Base-by-base conservation (phyloP, 1,284 basidiomycete species). In the Apiotrichum domesticum region DNA sequence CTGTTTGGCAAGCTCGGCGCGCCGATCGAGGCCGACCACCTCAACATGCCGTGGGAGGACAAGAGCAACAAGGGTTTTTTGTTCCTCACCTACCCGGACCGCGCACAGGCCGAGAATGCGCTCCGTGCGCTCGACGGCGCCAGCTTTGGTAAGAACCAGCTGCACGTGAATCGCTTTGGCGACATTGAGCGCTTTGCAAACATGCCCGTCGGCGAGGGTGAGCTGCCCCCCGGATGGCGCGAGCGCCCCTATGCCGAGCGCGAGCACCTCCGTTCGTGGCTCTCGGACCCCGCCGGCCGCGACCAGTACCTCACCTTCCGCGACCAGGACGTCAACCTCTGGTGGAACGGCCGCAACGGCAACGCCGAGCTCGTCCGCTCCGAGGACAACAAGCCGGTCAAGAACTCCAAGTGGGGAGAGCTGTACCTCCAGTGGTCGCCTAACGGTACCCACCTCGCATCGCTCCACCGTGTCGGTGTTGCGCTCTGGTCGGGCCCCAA, bases 361-460 rank as follows among this genome's bases (percentile, higher is more conserved):
- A 86, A 87, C 63, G 86, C 88, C 67, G 93, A 97, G 75, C 73
- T 88, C 43, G 88, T 89, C 15, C 79, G 78, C 58, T 63, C 61
- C 51, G 34, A 60, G 29, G 69, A 72, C 14, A 70, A 87, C 86
- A 80, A 83, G 62, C 64, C 67, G 37, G 56, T 74, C 63, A 71
- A 68, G 62, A 74, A 74, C 64, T 58, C 61, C 53, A 86, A 88
- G 73, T 98, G 96, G 93, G 97, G 92, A 69, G 93, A 98, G 71
- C 87, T 96, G 46, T 99, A 98, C 78, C 87, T 94, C 44, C 88
- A 90, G 51, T 99, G 96, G 96, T 98, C 96, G 40, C 94, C 95
- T 37, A 82, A 88, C 58, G 96, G 96, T 54, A 98, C 95, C 29
- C 92, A 87, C 74, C 82, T 98, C 60, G 87, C 93, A 48, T 96